phyloP scores from a whole-genome alignment of 2,329 filamentous ascomycete species.

The Cordyceps tenuipes region DNA sequence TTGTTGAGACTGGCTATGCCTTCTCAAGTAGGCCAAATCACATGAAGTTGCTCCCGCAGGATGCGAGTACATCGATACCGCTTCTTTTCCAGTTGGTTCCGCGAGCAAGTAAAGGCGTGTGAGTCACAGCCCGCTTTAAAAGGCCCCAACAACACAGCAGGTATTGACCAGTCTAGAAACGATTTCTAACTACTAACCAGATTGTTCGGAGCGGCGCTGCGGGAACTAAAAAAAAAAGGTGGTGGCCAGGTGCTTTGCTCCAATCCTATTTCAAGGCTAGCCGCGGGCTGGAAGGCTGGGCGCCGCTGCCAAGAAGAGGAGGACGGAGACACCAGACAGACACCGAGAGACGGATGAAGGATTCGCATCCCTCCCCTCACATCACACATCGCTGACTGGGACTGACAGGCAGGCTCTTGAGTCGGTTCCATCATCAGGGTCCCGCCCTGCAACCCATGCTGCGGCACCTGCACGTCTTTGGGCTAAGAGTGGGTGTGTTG shows the following conservation, averaged over 20 bases:
- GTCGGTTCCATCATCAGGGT: constrained; percentile 4
- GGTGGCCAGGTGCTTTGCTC: background rate
- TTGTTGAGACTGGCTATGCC: background rate
- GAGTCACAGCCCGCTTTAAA: background rate
- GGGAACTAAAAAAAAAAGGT: background rate
- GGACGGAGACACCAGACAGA: background rate
- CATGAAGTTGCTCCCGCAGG: background rate
- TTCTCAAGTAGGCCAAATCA: background rate
- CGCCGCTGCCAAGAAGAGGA: background rate
- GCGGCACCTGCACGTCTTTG: constrained; percentile 3
- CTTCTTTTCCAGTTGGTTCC: no score
- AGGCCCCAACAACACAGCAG: background rate
- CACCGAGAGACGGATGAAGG: background rate
- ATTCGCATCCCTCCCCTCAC: background rate
- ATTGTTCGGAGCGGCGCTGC: background rate
- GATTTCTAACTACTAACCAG: background rate
- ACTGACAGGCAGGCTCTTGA: no score
- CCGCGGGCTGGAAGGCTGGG: background rate
- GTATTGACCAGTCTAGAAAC: background rate
- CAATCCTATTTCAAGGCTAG: constrained; percentile 1
- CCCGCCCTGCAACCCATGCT: background rate
- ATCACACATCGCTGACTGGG: background rate
- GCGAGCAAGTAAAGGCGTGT: background rate
- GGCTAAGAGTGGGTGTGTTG: constrained; percentile 1
- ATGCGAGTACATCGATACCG: background rate